Percentiles rank a stretch among this genome's conserved stretches.
phyloP scores from a whole-genome alignment of 306 rosid genomes.

The Cucumis melo region DNA sequence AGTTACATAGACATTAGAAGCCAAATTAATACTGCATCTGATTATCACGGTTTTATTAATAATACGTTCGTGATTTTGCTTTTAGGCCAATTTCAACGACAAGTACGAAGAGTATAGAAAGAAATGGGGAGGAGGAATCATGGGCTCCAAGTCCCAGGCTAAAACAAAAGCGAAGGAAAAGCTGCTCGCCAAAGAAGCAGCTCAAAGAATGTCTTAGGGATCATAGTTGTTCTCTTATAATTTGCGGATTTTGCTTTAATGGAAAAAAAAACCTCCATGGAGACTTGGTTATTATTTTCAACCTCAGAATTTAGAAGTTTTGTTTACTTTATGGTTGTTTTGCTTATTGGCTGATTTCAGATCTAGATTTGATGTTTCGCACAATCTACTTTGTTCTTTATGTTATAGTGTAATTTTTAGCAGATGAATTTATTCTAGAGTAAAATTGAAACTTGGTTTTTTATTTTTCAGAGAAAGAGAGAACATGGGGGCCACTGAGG shows the following conservation, averaged over 20 bases:
- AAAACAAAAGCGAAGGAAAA: conserved; percentile 57
- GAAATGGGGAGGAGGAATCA: conserved; percentile 87
- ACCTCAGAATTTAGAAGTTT: neutral
- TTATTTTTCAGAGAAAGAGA: too few species aligned
- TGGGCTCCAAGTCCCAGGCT: conserved; percentile 85
- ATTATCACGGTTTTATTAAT: neutral
- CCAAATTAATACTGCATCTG: too few species aligned
- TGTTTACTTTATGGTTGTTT: neutral
- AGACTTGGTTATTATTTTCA: neutral
- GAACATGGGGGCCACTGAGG: too few species aligned
- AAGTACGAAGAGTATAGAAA: conserved; percentile 55
- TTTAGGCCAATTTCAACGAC: conserved; percentile 71
- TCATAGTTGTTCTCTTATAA: neutral
- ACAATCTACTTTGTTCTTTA: neutral
- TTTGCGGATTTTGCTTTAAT: neutral
- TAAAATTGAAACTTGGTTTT: neutral
- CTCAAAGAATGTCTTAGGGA: conserved; percentile 49
- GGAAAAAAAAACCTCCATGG: neutral
- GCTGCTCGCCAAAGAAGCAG: conserved; percentile 69
- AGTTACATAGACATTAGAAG: neutral
- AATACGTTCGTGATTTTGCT: neutral
- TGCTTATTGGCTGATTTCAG: neutral
- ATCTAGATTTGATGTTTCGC: neutral
- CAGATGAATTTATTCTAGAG: neutral
- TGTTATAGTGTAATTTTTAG: neutral